Evolutionary conservation across 352 stramenopile genomes (phyloP).

Genomic region (Pythium biforme): DNA sequence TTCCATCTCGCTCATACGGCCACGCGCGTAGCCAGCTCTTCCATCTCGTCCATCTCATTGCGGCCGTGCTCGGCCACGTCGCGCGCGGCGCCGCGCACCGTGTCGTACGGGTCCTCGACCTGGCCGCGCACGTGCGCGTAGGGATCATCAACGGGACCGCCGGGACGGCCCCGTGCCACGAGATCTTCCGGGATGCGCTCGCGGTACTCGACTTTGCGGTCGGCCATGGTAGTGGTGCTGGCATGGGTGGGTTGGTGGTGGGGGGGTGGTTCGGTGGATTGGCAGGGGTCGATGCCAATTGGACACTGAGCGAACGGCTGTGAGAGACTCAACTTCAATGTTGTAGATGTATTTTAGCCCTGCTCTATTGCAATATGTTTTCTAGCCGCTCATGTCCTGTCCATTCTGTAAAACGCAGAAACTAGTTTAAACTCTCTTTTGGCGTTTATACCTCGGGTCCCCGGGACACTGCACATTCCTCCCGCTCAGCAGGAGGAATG

Average conservation of each 20-base stretch:
- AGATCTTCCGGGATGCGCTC: constrained; percentile 25
- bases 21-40: constrained; percentile 31
- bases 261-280: background rate
- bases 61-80: constrained; percentile 38
- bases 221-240: too few relatives aligned
- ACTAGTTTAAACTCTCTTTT: too few relatives aligned
- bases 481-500: too few relatives aligned
- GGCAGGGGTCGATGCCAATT: background rate
- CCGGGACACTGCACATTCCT: too few relatives aligned
- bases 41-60: constrained; percentile 46
- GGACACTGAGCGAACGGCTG: constrained; percentile 1
- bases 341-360: too few relatives aligned
- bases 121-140: constrained; percentile 22
- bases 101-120: constrained; percentile 28
- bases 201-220: constrained; percentile 23
- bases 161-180: constrained; percentile 15
- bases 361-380: too few relatives aligned
- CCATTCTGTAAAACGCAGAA: too few relatives aligned
- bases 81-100: constrained; percentile 9
- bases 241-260: too few relatives aligned
- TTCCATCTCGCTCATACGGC: constrained; percentile 27
- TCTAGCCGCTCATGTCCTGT: too few relatives aligned
- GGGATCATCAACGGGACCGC: constrained; percentile 16
- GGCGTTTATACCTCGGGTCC: too few relatives aligned
- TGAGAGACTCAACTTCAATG: too few relatives aligned